Evolutionary conservation across 2,329 filamentous ascomycete genomes (phyloP), one percentile per base, ranked within the genome.

Genomic region (Thelonectria olida): DNA sequence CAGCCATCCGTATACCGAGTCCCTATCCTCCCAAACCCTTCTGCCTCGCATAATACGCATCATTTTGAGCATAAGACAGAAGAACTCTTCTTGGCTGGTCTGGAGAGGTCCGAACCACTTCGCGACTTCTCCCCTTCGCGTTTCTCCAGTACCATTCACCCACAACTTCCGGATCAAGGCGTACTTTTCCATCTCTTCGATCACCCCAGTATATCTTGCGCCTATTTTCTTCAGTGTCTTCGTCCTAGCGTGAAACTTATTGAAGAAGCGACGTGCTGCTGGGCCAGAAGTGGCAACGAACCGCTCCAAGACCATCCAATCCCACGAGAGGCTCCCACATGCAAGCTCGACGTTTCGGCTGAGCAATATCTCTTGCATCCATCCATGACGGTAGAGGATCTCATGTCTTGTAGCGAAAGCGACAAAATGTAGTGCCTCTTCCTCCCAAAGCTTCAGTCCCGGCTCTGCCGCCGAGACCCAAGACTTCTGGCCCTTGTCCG

Each of bases 351-450:
- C 25, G 17, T 34, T 12, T 4, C 2, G 42, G 13, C 20, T 27
- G 6, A 59, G 44, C 8, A 59, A 20, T 20, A 54, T 36, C 28
- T 58, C 25, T 8, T 49, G 34, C 27, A 58, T 34, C 49, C 25
- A 53, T 17, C 34, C 19, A 12, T 42, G 34, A 4, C 34, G 25
- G 42, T 41, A 48, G 23, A 54, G 31, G 6, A 58, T 6, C 20
- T 54, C 34, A 28, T 42, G 41, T 13, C 34, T 34, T 4, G 31
- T 31, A 17, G 53, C 17, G 15, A 53, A 49, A 7, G 34, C 22
- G 5, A 15, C 31, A 13, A 53, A 53, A 15, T 53, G 25, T 7
- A 48, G 42, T 6, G 8, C 2, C 5, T 52, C 13, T 28, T 15
- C 25, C 4, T 19, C n/a, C 36, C 49, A 41, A 2, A 23, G 49